Evolutionary conservation across 108 stramenopile species (phyloP).

Genomic region (Nitzschia putrida): DNA sequence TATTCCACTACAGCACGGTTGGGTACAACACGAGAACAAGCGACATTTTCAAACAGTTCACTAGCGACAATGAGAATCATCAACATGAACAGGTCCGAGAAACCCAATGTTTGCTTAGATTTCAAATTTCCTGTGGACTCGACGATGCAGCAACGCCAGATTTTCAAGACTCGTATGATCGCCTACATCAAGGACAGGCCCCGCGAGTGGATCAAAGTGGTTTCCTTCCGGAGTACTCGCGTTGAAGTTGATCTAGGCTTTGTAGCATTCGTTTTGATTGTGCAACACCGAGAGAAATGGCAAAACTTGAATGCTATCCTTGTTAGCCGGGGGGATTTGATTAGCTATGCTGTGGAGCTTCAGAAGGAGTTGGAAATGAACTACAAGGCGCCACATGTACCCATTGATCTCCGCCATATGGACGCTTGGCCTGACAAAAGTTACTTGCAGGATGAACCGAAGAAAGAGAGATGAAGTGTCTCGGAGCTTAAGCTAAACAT

Average conservation of each 20-base stretch:
- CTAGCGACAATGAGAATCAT: conserved; percentile 62
- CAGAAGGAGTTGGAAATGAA: conserved; percentile 67
- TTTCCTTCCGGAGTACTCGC: conserved; percentile 54
- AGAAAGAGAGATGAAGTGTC: conserved; percentile 3
- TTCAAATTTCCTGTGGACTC: conserved; percentile 67
- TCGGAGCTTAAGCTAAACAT: not conserved
- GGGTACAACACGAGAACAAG: conserved; percentile 68
- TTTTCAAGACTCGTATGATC: conserved; percentile 38
- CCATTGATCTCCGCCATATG: not conserved
- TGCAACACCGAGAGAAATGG: conserved; percentile 43
- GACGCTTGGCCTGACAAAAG: not conserved
- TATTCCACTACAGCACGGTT: conserved; percentile 69
- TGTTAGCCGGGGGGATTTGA: conserved; percentile 61
- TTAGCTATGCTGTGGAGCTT: conserved; percentile 62
- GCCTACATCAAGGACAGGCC: conserved; percentile 69
- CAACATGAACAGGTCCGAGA: conserved; percentile 69
- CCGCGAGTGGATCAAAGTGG: conserved; percentile 60
- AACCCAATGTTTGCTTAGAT: conserved; percentile 44
- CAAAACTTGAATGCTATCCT: conserved; percentile 52
- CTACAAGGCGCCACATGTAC: conserved; percentile 37
- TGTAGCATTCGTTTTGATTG: conserved; percentile 58
- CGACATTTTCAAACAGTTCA: conserved; percentile 70
- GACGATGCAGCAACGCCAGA: conserved; percentile 42
- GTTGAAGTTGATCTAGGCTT: conserved; percentile 67
- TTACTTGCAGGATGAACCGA: conserved; percentile 2